These are phyloP conservation scores for Diospyros kaki DNA, from an alignment of 148 eudicot species.

Conservation along the genomic window DNA sequence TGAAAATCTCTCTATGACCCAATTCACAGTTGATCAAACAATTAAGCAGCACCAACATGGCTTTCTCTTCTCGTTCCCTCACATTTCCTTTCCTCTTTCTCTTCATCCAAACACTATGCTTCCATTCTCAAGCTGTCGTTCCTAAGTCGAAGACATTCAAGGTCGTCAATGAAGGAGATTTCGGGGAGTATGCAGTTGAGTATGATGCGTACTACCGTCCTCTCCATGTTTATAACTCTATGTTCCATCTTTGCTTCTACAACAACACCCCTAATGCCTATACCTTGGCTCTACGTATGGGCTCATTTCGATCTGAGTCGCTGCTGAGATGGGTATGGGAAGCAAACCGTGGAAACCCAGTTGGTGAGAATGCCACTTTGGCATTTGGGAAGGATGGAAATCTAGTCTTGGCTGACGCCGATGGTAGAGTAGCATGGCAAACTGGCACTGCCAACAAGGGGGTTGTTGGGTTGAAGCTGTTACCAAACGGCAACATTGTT, in stretches of 20 bases:
- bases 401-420: constrained; percentile 26
- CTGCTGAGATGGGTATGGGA: constrained; percentile 42
- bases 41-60: background rate
- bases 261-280: constrained; percentile 30
- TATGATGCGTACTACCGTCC: too few species aligned
- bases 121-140: constrained; percentile 23
- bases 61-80: background rate
- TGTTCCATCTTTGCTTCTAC: constrained; percentile 35
- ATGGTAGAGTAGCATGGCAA: constrained; percentile 30
- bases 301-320: constrained; percentile 14
- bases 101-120: constrained; percentile 9
- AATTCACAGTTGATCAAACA: too few species aligned
- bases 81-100: constrained; percentile 7
- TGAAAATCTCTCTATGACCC: too few species aligned
- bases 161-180: constrained; percentile 10
- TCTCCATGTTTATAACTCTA: constrained; percentile 10
- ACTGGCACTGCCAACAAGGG: constrained; percentile 33
- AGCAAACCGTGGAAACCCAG: constrained; percentile 31
- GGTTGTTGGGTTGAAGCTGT: constrained; percentile 22
- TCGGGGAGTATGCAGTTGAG: too few species aligned
- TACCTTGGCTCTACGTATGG: constrained; percentile 28
- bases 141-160: constrained; percentile 37
- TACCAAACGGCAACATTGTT: constrained; percentile 36
- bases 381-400: constrained; percentile 27
- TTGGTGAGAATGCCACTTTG: constrained; percentile 30